Evolutionary conservation across 768 basidiomycete species (phyloP).

Genomic region (Mycena haematopus): DNA sequence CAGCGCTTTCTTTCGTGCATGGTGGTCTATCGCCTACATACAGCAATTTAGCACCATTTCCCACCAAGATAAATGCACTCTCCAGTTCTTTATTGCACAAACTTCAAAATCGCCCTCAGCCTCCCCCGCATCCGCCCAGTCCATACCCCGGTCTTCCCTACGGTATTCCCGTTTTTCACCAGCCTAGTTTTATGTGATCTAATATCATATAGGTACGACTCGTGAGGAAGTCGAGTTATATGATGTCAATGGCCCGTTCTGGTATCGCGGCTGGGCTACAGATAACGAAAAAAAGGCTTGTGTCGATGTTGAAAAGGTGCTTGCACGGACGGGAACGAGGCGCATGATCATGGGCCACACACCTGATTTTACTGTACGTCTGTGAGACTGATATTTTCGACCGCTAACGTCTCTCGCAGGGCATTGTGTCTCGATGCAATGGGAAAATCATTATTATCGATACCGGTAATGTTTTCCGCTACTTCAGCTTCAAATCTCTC

Average conservation of each 20-base stretch:
- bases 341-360: slow-evolving; percentile 98
- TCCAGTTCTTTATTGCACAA: slow-evolving; percentile 72
- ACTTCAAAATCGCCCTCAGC: slow-evolving; percentile 68
- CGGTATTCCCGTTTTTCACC: slow-evolving; percentile 35
- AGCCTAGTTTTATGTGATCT: neutral
- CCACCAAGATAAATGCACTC: slow-evolving; percentile 80
- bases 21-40: slow-evolving; percentile 88
- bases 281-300: slow-evolving; percentile 76
- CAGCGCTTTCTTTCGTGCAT: slow-evolving; percentile 91
- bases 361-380: slow-evolving; percentile 76
- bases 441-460: slow-evolving; percentile 98
- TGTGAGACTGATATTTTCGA: neutral
- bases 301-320: slow-evolving; percentile 69
- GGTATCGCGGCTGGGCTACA: slow-evolving; percentile 95
- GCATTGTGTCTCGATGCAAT: slow-evolving; percentile 84
- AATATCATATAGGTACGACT: slow-evolving; percentile 56
- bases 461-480: slow-evolving; percentile 61
- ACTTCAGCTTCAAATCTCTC: neutral
- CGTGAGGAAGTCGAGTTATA: slow-evolving; percentile 76
- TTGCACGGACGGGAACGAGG: slow-evolving; percentile 78
- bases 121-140: slow-evolving; percentile 83
- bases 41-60: slow-evolving; percentile 78
- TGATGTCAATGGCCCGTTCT: slow-evolving; percentile 80
- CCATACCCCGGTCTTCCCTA: slow-evolving; percentile 75
- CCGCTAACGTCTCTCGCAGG: slow-evolving; percentile 41